Evolutionary conservation across 2,329 filamentous ascomycete species (phyloP).

Genomic region (Xylariaceae sp.): DNA sequence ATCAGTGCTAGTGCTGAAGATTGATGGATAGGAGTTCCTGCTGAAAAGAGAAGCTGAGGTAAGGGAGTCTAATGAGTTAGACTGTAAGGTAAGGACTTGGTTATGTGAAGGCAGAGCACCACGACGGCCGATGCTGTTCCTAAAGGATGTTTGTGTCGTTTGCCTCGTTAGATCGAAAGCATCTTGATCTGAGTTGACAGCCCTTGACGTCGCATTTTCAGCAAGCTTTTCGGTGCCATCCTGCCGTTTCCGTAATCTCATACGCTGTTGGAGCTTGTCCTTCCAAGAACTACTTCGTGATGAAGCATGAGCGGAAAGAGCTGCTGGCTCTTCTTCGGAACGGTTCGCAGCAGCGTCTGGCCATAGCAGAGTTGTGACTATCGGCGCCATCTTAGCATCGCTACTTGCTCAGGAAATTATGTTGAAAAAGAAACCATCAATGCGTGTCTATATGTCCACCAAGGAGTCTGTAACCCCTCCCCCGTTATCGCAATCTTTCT

Average conservation of each 20-base stretch:
- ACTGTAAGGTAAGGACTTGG: not conserved
- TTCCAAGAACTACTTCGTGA: conserved; percentile 4
- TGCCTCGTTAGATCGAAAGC: not conserved
- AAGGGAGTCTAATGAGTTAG: conserved; percentile 10
- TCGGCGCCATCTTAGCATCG: not conserved
- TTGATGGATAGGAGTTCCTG: conserved; percentile 16
- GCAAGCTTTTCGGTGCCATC: not conserved
- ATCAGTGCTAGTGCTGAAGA: conserved; percentile 11
- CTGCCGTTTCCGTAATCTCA: conserved; percentile 10
- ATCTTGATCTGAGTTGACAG: not conserved
- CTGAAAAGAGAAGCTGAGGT: conserved; percentile 17
- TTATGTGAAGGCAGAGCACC: not conserved
- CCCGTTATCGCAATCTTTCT: too few species aligned
- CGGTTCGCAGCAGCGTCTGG: not conserved
- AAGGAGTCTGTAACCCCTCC: too few species aligned
- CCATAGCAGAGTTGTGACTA: not conserved
- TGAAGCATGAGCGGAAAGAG: not conserved
- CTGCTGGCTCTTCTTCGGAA: not conserved
- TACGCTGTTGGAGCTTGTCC: conserved; percentile 11
- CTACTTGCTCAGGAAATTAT: too few species aligned
- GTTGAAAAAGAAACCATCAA: not conserved
- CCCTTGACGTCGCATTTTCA: not conserved
- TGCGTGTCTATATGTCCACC: not conserved
- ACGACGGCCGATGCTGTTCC: not conserved
- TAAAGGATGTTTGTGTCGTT: not conserved